These are phyloP conservation scores for Botrytis elliptica DNA, from an alignment of 2,329 filamentous ascomycete genomes.

Conservation along the genomic window DNA sequence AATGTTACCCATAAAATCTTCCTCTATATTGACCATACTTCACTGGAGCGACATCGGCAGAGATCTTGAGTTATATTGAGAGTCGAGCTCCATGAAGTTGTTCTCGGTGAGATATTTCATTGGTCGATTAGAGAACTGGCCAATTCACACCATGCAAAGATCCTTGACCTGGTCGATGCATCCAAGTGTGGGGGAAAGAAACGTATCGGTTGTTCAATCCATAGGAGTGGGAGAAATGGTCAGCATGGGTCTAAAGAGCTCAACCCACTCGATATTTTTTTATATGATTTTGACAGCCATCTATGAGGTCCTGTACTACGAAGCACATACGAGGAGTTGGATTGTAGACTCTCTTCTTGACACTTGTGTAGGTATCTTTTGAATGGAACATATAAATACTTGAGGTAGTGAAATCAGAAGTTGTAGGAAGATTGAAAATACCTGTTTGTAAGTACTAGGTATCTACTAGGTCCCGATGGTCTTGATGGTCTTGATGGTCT, in stretches of 20 bases:
- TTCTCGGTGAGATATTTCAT: neutral
- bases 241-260: neutral
- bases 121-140: neutral
- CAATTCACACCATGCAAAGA: neutral
- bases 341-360: neutral
- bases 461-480: no score
- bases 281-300: neutral
- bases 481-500: no score
- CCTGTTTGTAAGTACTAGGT: neutral
- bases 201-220: slow-evolving; percentile 2
- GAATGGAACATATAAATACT: neutral
- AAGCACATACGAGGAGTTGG: neutral
- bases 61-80: neutral
- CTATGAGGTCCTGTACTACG: neutral
- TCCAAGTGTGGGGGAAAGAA: slow-evolving; percentile 8
- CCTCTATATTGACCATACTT: neutral
- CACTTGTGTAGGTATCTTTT: neutral
- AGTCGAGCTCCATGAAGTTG: neutral
- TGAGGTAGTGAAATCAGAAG: neutral
- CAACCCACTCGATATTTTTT: neutral
- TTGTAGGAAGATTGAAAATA: neutral
- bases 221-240: slow-evolving; percentile 14
- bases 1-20: neutral
- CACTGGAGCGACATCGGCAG: neutral
- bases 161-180: neutral